These are phyloP conservation scores for Angophora floribunda DNA, from an alignment of 345 rosid species.

Conservation along the genomic window DNA sequence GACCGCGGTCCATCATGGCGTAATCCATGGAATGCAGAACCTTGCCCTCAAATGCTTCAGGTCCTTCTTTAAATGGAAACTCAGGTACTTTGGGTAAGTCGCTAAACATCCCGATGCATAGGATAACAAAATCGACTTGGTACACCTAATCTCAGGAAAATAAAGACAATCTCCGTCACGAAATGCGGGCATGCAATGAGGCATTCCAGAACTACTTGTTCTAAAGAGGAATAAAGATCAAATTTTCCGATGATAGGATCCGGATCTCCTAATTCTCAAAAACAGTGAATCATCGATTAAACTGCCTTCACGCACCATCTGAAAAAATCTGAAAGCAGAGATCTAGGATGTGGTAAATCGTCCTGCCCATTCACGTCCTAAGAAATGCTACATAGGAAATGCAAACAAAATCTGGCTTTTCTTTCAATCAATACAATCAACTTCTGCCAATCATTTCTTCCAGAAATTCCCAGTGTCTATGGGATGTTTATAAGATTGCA, in stretches of 20 bases:
- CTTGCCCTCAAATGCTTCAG: slow-evolving; percentile 15
- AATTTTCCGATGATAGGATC: not conserved
- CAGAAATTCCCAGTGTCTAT: not conserved
- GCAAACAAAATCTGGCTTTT: not conserved
- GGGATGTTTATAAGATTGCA: not conserved
- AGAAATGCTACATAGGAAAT: not conserved
- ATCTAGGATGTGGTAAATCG: not conserved
- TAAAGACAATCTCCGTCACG: not conserved
- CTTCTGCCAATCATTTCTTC: not conserved
- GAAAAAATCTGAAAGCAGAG: not conserved
- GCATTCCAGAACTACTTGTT: not conserved
- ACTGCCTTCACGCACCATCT: not conserved
- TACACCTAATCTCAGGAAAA: slow-evolving; percentile 3
- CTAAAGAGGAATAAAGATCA: not conserved
- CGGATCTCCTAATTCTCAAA: not conserved
- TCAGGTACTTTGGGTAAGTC: slow-evolving; percentile 16
- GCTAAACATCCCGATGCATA: slow-evolving; percentile 26
- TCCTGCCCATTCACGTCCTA: not conserved
- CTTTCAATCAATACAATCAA: not conserved
- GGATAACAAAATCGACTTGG: slow-evolving; percentile 23
- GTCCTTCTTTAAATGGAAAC: slow-evolving; percentile 17
- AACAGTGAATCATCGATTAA: not conserved
- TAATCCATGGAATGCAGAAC: slow-evolving; percentile 33
- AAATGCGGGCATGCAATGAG: not conserved
- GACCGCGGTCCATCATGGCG: slow-evolving; percentile 8